Evolutionary conservation across 331 rosid genomes (phyloP), one percentile per base, ranked within the genome.

Genomic region (Malus hybrid): DNA sequence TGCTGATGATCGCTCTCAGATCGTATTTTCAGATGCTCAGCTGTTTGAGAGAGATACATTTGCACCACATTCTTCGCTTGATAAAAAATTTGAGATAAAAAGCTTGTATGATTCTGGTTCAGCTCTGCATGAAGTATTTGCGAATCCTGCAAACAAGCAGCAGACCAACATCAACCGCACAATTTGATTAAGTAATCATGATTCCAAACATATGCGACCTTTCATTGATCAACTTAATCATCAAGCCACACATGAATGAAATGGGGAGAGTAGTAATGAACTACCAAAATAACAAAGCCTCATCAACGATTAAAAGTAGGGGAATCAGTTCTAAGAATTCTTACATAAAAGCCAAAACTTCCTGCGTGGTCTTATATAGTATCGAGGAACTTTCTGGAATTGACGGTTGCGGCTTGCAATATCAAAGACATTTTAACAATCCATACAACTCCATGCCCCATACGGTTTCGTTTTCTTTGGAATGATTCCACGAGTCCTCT

Each of bases 111-210:
- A 57, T 28, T 72, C 30, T 7, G 10, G 24, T 66, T 81, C 58
- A 78, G 30, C 72, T 75, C 18, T 52, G 77, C 29, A 68, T 62
- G 50, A 84, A 73, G 72, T n/a, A 71, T 74, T 77, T 77, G 70
- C 83, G 75, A 55, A 87, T 65, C 88, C 90, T 87, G 85, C 84
- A 82, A 82, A 67, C 32, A 33, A 33, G 76, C 22, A 63, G 66
- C 42, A 29, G 19, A 60, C 36, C 72, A 73, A 66, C 57, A 82
- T 22, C 53, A 79, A 66, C 13, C 22, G 19, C 33, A 34, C 39
- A 39, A 57, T 62, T 15, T 42, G 56, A 79, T 63, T 62, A 52
- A 36, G 33, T 13, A 34, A 50, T 39, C 68, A 7, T 24, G 52
- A 39, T 19, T 70, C 28, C 44, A 44, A 70, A 68, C 36, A 24